Base-by-base conservation (phyloP, 768 basidiomycete species). In the Serpula lacrymans region DNA sequence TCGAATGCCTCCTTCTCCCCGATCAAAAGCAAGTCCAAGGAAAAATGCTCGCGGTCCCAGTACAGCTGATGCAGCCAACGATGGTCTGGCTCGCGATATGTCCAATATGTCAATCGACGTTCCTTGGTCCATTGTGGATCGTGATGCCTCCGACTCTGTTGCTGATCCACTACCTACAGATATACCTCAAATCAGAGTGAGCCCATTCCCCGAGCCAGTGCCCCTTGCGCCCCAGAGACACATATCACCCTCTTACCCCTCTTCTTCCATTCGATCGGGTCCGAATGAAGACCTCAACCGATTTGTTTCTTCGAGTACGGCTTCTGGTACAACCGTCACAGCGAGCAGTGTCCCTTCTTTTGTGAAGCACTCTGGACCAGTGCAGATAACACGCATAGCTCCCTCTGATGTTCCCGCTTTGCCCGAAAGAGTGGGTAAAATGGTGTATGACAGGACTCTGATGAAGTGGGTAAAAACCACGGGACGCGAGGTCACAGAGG, bases 231-330 rank as follows among this genome's bases (percentile, higher is more conserved):
- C 67, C 16, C 65, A 68, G n/a, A 59, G 34, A 5, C 55, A 42
- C 40, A 47, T 49, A 10, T 44, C 53, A 5, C 59, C 50, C 14
- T 55, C 72, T 9, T 71, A 78, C 54, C 75, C 79, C 20, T 64
- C 77, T 6, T 69, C 70, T 14, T 75, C 80, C 24, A 46, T 78
- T 18, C 78, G 74, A 20, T 58, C 70, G 23, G 66, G 71, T 2
- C 65, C 72, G 12, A 77, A 77, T 47, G 82, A 82, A 13, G 91
- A 93, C 56, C 70, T 93, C 32, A 88, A 86, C 53, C 84, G 93
- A 18, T 90, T 89, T 54, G 88, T 94, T 7, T 94, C 92, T 5
- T 85, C 89, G 11, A 89, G 90, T 53, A 93, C 92, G 7, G 74
- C 80, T 23, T 88, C 87, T 3, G 75, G 72, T 13, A 86, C 84